These are phyloP conservation scores for Pichia gijzeniarum DNA, from an alignment of 805 yeast genomes.

Conservation along the genomic window DNA sequence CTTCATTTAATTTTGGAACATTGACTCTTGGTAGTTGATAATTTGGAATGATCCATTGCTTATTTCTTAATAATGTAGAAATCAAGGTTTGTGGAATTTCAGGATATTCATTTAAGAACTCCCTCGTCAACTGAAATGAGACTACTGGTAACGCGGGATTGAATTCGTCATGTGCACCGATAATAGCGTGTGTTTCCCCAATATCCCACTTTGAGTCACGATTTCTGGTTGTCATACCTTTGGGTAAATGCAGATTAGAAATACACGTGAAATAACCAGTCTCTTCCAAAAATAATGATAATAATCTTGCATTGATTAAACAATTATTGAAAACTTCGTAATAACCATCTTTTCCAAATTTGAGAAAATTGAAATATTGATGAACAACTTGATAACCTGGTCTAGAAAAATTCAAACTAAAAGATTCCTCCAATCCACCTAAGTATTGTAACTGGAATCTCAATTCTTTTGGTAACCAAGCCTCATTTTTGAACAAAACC, in stretches of 20 bases:
- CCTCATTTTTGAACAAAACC: slow-evolving; percentile 72
- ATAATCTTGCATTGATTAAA: slow-evolving; percentile 66
- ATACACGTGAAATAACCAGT: slow-evolving; percentile 64
- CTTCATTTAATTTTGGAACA: slow-evolving; percentile 7
- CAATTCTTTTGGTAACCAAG: slow-evolving; percentile 61
- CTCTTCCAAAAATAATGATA: slow-evolving; percentile 53
- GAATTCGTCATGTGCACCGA: slow-evolving; percentile 38
- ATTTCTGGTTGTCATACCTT: slow-evolving; percentile 31
- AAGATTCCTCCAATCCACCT: slow-evolving; percentile 86
- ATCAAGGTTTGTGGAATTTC: slow-evolving; percentile 77
- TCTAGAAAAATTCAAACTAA: slow-evolving; percentile 81
- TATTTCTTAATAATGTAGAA: slow-evolving; percentile 64
- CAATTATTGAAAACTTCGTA: slow-evolving; percentile 53
- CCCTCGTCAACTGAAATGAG: slow-evolving; percentile 66
- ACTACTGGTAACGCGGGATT: slow-evolving; percentile 85
- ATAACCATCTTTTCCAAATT: slow-evolving; percentile 70
- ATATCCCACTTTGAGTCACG: slow-evolving; percentile 17
- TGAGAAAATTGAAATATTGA: slow-evolving; percentile 76
- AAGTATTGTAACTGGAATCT: slow-evolving; percentile 75
- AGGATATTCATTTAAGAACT: slow-evolving; percentile 55
- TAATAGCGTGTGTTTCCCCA: background rate
- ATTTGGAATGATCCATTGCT: slow-evolving; percentile 87
- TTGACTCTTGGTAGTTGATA: slow-evolving; percentile 60
- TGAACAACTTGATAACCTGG: slow-evolving; percentile 89
- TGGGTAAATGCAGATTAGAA: slow-evolving; percentile 67